A percentile compares a stretch with the other conserved stretches of the same genome.
Evolutionary conservation across 1,284 basidiomycete genomes (phyloP).

Genomic region (Sporisorium graminicola): DNA sequence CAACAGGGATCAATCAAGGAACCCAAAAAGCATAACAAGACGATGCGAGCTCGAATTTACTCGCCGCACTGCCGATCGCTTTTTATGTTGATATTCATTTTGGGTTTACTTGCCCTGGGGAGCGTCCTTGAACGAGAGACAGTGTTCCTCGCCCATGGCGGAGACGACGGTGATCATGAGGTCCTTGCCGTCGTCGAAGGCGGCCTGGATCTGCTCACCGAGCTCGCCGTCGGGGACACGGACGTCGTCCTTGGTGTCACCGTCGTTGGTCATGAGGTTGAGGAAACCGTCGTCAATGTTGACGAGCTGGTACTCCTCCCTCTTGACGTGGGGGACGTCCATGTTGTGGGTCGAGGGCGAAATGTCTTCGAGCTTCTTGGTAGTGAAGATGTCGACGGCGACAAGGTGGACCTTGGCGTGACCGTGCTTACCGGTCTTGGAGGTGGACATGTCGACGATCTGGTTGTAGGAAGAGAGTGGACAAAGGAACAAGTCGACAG

Average conservation of each 20-base stretch:
- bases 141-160: conserved; percentile 93
- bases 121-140: conserved; percentile 76
- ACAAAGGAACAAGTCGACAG: background rate
- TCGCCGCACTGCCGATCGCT: too few species aligned
- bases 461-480: conserved; percentile 9
- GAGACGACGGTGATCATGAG: conserved; percentile 84
- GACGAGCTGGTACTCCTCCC: conserved; percentile 92
- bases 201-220: conserved; percentile 80
- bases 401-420: conserved; percentile 99
- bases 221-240: conserved; percentile 88
- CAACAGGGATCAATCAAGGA: background rate
- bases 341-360: conserved; percentile 98
- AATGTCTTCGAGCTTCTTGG: conserved; percentile 82
- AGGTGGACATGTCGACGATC: conserved; percentile 87
- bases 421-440: conserved; percentile 96
- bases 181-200: conserved; percentile 90
- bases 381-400: conserved; percentile 81
- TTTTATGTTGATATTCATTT: too few species aligned
- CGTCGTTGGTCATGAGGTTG: conserved; percentile 91
- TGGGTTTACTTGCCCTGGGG: conserved; percentile 63
- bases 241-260: conserved; percentile 92
- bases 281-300: conserved; percentile 79
- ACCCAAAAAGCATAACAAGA: background rate
- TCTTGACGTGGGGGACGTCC: conserved; percentile 94
- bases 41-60: too few species aligned